A percentile compares a stretch with the other conserved stretches of the same genome.
These are phyloP conservation scores for Porogramme epimiltina DNA, from an alignment of 1,284 basidiomycete genomes.

Conservation along the genomic window DNA sequence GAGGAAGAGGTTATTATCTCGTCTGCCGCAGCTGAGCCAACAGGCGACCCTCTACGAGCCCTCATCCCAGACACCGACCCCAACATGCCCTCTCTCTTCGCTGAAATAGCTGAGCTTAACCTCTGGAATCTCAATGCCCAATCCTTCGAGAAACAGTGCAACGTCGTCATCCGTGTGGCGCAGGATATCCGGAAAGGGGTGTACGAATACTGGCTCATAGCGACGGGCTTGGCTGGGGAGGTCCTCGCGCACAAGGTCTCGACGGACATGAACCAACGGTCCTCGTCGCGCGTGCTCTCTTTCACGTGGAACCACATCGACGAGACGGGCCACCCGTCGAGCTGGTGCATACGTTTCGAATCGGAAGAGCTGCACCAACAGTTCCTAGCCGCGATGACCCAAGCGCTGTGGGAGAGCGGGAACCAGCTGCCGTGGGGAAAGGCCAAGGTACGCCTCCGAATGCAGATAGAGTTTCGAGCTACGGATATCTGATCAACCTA, in stretches of 20 bases:
- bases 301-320: slow-evolving; percentile 85
- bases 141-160: slow-evolving; percentile 76
- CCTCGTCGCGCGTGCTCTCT: slow-evolving; percentile 62
- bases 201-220: slow-evolving; percentile 69
- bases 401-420: slow-evolving; percentile 81
- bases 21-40: slow-evolving; percentile 19
- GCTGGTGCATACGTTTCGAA: slow-evolving; percentile 84
- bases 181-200: slow-evolving; percentile 43
- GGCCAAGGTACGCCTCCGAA: slow-evolving; percentile 61
- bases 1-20: slow-evolving; percentile 9
- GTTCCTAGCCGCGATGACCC: slow-evolving; percentile 73
- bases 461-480: background rate
- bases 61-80: slow-evolving; percentile 12
- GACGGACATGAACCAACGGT: slow-evolving; percentile 78
- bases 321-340: slow-evolving; percentile 64
- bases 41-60: background rate
- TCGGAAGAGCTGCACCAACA: slow-evolving; percentile 57
- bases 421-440: slow-evolving; percentile 82
- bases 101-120: slow-evolving; percentile 58
- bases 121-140: slow-evolving; percentile 75
- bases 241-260: slow-evolving; percentile 63
- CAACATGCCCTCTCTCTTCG: slow-evolving; percentile 37
- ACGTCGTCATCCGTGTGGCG: slow-evolving; percentile 71
- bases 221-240: slow-evolving; percentile 50
- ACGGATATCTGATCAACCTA: slow-evolving; percentile 23